Evolutionary conservation across 192 early-diverging fungal species (phyloP).

Genomic region (Martensiomyces pterosporus): DNA sequence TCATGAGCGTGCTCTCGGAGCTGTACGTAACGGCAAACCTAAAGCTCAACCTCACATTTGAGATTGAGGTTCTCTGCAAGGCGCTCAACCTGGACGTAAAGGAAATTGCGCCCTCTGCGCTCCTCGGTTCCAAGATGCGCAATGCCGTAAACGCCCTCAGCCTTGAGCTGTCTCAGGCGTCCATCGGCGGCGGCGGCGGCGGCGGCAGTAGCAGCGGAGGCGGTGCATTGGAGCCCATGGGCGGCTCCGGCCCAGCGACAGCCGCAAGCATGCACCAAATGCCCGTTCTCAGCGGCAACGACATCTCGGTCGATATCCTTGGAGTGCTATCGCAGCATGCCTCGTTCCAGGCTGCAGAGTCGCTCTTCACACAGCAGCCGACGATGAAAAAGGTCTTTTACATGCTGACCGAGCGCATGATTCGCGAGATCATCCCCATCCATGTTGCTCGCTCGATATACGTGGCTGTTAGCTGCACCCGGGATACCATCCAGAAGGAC

Average conservation of each 20-base stretch:
- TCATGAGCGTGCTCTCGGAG: slow-evolving; percentile 87
- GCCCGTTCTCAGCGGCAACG: slow-evolving; percentile 30
- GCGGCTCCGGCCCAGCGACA: neutral
- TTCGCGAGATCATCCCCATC: slow-evolving; percentile 84
- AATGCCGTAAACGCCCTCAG: slow-evolving; percentile 21
- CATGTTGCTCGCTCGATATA: slow-evolving; percentile 91
- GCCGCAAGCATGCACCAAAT: slow-evolving; percentile 22
- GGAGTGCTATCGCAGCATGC: slow-evolving; percentile 45
- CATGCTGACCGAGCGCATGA: slow-evolving; percentile 82
- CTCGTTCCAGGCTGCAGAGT: slow-evolving; percentile 73
- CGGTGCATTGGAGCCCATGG: neutral
- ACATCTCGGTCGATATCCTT: slow-evolving; percentile 46
- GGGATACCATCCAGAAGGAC: slow-evolving; percentile 92
- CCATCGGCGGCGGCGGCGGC: slow-evolving; percentile 14
- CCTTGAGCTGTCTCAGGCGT: slow-evolving; percentile 21
- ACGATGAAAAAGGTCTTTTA: slow-evolving; percentile 84
- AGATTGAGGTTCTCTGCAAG: slow-evolving; percentile 97
- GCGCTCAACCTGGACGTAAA: slow-evolving; percentile 80
- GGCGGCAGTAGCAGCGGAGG: slow-evolving; percentile 1
- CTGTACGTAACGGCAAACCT: slow-evolving; percentile 90
- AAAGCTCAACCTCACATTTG: slow-evolving; percentile 95
- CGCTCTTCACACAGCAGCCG: slow-evolving; percentile 79
- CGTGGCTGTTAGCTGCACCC: slow-evolving; percentile 87
- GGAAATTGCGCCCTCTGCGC: slow-evolving; percentile 43
- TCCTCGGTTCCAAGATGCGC: slow-evolving; percentile 16